Base-by-base conservation (phyloP, 1,284 basidiomycete species). In the Testicularia cyperi region DNA sequence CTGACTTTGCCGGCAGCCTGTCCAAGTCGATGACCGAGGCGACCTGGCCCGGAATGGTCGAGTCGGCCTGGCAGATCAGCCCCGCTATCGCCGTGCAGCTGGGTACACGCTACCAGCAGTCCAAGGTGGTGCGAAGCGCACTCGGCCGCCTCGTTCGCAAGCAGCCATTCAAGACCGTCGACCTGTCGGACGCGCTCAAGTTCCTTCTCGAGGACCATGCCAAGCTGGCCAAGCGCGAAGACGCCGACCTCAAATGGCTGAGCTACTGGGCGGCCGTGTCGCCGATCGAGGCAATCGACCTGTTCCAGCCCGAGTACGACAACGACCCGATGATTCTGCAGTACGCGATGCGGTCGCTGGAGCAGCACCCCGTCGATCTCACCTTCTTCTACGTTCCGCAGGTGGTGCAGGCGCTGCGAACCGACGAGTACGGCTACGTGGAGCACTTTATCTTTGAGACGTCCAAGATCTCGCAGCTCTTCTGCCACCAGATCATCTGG, bases 401-500 rank as follows among this genome's bases (percentile, higher is more conserved):
- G 81, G 86, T 98, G 16, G 95, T 98, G 1, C 95, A 99, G 76
- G 92, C 92, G 3, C 81, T 99, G 15, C 84, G 86, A 16, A 81
- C 90, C 6, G 92, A 92, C 88, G 71, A 62, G 82, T 72, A 45
- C 32, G 71, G 91, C 35, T 98, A 98, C 78, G 91, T 98, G 21
- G 85, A 88, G 60, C 85, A 87, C 21, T 99, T 97, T 81, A 92
- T 98, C 71, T 92, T 92, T 65, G 92, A 97, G 79, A 96, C 94
- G 0, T 88, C 92, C 10, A 94, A 92, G 79, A 91, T 98, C 56
- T 97, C 92, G 4, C 94, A 96, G 77, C 79, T 92, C 9, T 99
- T 99, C 81, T 99, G 95, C 74, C 95, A 99, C 77, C 95, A 99
- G 80, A 98, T 98, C 58, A 91, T 99, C 62, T 99, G 95, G 95